A percentile compares a stretch with the other conserved stretches of the same genome.
These are phyloP conservation scores for Trichoderma koningii DNA, from an alignment of 2,329 filamentous ascomycete species.

Conservation along the genomic window DNA sequence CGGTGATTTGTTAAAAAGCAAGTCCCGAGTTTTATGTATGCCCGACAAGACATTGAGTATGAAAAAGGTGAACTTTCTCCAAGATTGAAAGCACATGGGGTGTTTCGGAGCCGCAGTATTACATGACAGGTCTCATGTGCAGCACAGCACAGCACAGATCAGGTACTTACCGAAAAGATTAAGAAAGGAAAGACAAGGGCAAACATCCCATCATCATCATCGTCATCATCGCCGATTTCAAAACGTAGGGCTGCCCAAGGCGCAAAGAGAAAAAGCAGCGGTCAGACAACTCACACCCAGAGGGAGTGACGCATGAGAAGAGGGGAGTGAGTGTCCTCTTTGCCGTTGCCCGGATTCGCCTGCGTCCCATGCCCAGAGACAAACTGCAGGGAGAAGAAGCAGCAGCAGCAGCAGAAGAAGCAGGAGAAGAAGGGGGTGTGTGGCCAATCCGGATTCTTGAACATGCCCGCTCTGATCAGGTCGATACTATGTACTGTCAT, in stretches of 20 bases:
- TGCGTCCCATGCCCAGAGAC: slow-evolving; percentile 10
- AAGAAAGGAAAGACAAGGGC: neutral
- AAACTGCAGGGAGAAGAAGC: neutral
- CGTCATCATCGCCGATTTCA: neutral
- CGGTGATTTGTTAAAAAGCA: no score
- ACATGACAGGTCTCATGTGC: no score
- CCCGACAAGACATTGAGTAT: no score
- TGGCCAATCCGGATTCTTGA: no score
- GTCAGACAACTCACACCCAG: neutral
- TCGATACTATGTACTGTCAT: no score
- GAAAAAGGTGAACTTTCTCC: no score
- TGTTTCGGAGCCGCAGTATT: neutral
- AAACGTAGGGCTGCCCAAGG: slow-evolving; percentile 12
- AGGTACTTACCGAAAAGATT: neutral
- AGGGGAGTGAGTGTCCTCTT: neutral
- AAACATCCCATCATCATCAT: slow-evolving; percentile 1
- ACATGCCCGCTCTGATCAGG: no score
- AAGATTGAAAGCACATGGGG: no score
- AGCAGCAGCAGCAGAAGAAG: no score
- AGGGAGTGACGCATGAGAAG: neutral
- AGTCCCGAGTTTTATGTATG: no score
- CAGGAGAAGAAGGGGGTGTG: no score
- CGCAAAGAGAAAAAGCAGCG: neutral
- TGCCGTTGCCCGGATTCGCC: neutral
- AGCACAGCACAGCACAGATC: no score